Percentiles rank a stretch among this genome's conserved stretches.
Conservation (phyloP, 345 rosid genomes). For the Syzygium aqueum region DNA sequence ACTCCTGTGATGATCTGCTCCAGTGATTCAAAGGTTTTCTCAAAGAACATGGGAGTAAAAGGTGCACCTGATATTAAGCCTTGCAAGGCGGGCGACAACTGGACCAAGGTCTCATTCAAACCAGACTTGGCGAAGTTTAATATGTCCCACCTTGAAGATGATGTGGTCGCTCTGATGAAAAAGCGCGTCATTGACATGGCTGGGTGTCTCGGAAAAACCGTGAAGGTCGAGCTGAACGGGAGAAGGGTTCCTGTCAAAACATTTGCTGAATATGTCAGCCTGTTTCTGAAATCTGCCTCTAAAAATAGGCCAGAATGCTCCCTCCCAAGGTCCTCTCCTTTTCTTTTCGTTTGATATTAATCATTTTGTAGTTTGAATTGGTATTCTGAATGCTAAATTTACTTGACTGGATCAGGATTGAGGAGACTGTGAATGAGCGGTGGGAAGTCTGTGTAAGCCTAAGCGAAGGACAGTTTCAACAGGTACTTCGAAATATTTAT, state of each 20-base stretch:
- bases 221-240: conserved; percentile 86
- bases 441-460: conserved; percentile 84
- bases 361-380: neutral
- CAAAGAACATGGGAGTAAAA: conserved; percentile 81
- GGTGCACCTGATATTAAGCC: conserved; percentile 57
- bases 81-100: conserved; percentile 66
- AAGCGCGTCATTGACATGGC: conserved; percentile 87
- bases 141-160: conserved; percentile 76
- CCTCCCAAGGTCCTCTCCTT: neutral
- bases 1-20: neutral
- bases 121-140: conserved; percentile 78
- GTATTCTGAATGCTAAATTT: neutral
- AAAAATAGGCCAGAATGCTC: conserved; percentile 5
- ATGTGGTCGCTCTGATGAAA: conserved; percentile 87
- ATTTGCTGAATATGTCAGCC: conserved; percentile 65
- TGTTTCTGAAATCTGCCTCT: conserved; percentile 48
- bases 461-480: conserved; percentile 95
- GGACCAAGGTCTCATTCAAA: conserved; percentile 91
- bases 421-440: conserved; percentile 66
- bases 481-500: conserved; percentile 27
- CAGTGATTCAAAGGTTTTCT: conserved; percentile 47
- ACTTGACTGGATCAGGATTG: conserved; percentile 32
- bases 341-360: neutral
- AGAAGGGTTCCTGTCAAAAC: conserved; percentile 59
- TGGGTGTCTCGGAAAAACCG: conserved; percentile 91